A percentile compares a stretch with the other conserved stretches of the same genome.
phyloP scores from a whole-genome alignment of 202 grass and related monocot genomes.

The Dendrocalamus latiflorus region DNA sequence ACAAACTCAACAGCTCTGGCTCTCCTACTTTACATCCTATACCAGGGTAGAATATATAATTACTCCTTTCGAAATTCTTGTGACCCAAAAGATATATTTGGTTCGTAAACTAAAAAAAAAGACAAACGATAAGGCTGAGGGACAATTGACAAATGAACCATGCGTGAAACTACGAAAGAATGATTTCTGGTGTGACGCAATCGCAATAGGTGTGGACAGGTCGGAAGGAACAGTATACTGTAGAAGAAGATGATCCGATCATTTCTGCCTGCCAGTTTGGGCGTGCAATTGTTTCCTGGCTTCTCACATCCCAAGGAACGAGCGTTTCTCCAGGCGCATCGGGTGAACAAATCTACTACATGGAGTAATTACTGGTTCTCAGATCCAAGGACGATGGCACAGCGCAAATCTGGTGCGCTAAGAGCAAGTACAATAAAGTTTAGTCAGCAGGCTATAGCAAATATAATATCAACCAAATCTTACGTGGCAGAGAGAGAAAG shows the following conservation, averaged over 20 bases:
- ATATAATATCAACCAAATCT: too few species aligned
- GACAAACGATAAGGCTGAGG: neutral
- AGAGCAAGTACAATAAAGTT: too few species aligned
- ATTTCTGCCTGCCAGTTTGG: too few species aligned
- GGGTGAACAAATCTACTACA: neutral
- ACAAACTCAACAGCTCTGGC: neutral
- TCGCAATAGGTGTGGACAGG: neutral
- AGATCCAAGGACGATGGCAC: constrained; percentile 8
- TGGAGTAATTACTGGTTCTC: neutral
- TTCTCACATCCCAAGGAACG: neutral
- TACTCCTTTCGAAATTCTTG: too few species aligned
- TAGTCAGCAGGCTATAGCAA: too few species aligned
- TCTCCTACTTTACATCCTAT: neutral
- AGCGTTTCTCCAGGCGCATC: too few species aligned
- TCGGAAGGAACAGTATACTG: neutral
- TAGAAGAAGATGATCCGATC: neutral
- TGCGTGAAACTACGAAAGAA: neutral
- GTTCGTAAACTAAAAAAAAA: neutral
- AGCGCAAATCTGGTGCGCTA: neutral
- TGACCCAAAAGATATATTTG: too few species aligned
- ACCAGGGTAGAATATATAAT: neutral
- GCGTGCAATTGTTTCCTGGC: neutral
- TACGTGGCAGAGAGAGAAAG: too few species aligned
- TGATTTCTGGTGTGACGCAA: neutral
- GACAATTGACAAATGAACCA: neutral